Percentiles rank a stretch among this genome's conserved stretches.
Evolutionary conservation across 306 rosid species (phyloP).

Genomic region (Carpinus fangiana): DNA sequence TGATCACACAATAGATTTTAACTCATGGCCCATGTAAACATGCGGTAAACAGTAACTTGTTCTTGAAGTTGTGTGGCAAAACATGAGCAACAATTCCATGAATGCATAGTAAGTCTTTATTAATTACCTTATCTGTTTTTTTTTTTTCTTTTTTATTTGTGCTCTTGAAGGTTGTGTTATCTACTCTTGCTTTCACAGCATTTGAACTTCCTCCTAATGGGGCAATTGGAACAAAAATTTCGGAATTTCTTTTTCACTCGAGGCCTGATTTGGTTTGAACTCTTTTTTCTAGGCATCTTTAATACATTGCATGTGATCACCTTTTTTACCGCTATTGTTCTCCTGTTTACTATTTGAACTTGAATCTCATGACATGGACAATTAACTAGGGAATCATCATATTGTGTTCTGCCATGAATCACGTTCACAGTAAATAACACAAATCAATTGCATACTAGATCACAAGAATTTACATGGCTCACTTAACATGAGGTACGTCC

Average conservation of each 20-base stretch:
- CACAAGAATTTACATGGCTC: no score
- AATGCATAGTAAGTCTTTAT: conserved; percentile 7
- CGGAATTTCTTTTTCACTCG: conserved; percentile 90
- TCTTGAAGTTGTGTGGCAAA: background rate
- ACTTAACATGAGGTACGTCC: no score
- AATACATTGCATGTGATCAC: conserved; percentile 1
- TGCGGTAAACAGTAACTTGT: background rate
- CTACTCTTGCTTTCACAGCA: conserved; percentile 95
- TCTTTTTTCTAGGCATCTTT: conserved; percentile 2
- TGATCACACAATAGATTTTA: background rate
- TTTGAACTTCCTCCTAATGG: conserved; percentile 99
- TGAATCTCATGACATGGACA: background rate
- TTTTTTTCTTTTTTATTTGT: background rate
- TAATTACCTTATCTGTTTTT: conserved; percentile 1
- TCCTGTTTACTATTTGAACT: background rate
- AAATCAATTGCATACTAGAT: no score
- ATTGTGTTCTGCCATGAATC: no score
- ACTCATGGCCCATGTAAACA: background rate
- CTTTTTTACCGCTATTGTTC: background rate
- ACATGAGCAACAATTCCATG: background rate
- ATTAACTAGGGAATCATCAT: background rate
- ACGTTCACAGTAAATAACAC: no score
- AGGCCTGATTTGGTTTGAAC: conserved; percentile 89
- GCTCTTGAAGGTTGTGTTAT: conserved; percentile 77
- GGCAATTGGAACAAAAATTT: conserved; percentile 84